Evolutionary conservation across 2,329 filamentous ascomycete species (phyloP).

Genomic region (Botrytis fragariae): DNA sequence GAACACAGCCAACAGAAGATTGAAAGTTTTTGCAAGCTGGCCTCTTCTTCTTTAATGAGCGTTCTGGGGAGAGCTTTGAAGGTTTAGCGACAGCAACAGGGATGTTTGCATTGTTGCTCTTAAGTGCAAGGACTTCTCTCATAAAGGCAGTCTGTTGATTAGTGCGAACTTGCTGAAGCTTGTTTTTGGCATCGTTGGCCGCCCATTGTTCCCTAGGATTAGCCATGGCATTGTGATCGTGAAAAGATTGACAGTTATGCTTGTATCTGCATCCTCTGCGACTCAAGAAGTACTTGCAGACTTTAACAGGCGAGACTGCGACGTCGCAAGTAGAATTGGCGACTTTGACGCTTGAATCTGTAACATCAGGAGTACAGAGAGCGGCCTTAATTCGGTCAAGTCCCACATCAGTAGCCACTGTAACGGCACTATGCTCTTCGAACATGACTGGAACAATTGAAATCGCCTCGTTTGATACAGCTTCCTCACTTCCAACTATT

Average conservation of each 20-base stretch:
- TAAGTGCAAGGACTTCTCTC: background rate
- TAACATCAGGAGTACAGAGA: background rate
- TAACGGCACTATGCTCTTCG: background rate
- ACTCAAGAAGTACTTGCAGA: background rate
- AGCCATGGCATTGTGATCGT: background rate
- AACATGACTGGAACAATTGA: background rate
- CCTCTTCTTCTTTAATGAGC: background rate
- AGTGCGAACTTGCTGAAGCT: background rate
- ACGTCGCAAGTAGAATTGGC: background rate
- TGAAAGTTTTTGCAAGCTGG: background rate
- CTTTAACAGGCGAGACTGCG: background rate
- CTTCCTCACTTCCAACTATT: background rate
- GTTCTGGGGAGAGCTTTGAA: background rate
- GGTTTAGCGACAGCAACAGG: background rate
- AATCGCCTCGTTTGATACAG: background rate
- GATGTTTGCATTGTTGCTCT: background rate
- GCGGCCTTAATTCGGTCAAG: background rate
- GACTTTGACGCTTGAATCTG: background rate
- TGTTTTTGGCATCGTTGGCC: background rate
- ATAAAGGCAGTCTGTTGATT: background rate
- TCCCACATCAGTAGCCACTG: background rate
- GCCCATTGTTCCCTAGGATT: background rate
- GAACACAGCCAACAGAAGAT: background rate
- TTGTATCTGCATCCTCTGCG: background rate
- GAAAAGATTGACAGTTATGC: background rate